A percentile compares a stretch with the other conserved stretches of the same genome.
Evolutionary conservation across 2,329 filamentous ascomycete genomes (phyloP).

Genomic region (Beauveria asiatica): DNA sequence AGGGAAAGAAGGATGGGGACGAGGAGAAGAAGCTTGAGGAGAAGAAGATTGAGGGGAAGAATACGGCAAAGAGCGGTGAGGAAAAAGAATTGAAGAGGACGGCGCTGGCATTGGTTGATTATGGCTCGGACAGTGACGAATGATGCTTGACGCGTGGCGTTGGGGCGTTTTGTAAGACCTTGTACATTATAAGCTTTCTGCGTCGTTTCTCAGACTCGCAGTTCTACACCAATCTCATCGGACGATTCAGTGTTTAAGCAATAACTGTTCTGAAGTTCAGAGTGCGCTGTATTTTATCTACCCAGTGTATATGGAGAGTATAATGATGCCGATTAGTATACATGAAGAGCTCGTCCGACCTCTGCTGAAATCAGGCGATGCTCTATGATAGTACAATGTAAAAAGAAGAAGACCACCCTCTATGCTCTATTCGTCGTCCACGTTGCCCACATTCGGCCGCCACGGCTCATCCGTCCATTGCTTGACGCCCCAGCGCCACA

Average conservation of each 20-base stretch:
- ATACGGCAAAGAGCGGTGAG: conserved; percentile 9
- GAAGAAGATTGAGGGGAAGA: conserved; percentile 13
- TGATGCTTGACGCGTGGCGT: conserved; percentile 7
- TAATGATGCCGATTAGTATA: conserved; percentile 6
- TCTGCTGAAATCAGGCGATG: neutral
- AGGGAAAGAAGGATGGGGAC: conserved; percentile 13
- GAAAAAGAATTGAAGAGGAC: neutral
- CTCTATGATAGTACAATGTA: neutral
- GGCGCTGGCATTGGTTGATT: conserved; percentile 39
- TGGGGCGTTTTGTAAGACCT: neutral
- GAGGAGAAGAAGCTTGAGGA: conserved; percentile 5
- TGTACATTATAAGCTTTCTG: neutral
- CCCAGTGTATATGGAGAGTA: neutral
- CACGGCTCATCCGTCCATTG: conserved; percentile 32
- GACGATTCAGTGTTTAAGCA: no score
- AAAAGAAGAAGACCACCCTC: neutral
- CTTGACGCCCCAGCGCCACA: conserved; percentile 43
- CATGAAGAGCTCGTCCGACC: conserved; percentile 7
- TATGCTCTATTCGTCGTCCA: conserved; percentile 18
- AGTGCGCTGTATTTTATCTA: neutral
- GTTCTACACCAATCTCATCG: no score
- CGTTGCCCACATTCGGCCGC: conserved; percentile 31
- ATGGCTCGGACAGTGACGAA: conserved; percentile 47
- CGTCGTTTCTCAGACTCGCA: no score
- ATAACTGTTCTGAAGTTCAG: neutral